Evolutionary conservation across 2,329 filamentous ascomycete species (phyloP).

Genomic region (Curvularia sp.): DNA sequence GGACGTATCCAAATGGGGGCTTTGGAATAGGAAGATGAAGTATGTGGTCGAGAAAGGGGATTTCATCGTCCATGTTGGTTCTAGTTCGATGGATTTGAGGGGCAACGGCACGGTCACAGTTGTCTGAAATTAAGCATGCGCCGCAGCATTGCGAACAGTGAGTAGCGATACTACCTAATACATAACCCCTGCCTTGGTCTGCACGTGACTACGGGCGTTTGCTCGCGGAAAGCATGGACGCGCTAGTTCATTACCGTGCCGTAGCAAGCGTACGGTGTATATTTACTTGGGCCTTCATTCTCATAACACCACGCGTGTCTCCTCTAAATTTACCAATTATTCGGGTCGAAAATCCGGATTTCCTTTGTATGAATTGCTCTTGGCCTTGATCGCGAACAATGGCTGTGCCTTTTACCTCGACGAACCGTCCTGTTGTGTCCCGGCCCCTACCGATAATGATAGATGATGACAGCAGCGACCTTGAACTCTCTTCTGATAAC

Average conservation of each 20-base stretch:
- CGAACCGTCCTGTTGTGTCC: no score
- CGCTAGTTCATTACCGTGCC: neutral
- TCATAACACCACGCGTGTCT: neutral
- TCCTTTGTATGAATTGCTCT: neutral
- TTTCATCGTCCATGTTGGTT: constrained; percentile 68
- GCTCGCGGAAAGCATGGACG: neutral
- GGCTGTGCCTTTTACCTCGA: neutral
- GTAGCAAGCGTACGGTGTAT: neutral
- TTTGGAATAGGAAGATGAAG: constrained; percentile 68
- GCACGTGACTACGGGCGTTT: neutral
- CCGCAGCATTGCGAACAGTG: neutral
- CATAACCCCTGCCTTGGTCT: neutral
- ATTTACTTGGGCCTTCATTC: neutral
- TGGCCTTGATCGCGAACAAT: neutral
- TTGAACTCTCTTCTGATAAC: no score
- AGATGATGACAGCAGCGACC: no score
- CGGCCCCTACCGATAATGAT: no score
- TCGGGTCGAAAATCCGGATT: neutral
- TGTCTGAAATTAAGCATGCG: constrained; percentile 7
- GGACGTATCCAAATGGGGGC: constrained; percentile 59
- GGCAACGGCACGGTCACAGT: constrained; percentile 66
- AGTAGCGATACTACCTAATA: no score
- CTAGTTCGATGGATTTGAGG: constrained; percentile 64
- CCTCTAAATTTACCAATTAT: neutral
- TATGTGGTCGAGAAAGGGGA: constrained; percentile 77